Base-by-base conservation (phyloP, 805 yeast species). In the Metschnikowia hibisci region DNA sequence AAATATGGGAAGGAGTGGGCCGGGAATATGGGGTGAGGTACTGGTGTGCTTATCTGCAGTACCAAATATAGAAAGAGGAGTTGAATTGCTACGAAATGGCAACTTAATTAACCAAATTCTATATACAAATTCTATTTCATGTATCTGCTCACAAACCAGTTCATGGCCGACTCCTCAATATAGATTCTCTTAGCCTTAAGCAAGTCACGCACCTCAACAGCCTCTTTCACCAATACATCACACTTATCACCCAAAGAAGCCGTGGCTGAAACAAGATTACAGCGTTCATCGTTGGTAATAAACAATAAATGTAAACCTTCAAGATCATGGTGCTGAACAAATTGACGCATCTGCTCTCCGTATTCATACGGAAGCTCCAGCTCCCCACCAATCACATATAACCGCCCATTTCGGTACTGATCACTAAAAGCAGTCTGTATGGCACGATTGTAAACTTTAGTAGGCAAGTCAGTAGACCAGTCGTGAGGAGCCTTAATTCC, bases 401-500 rank as follows among this genome's bases (percentile, higher is more conserved):
- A 65, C 45, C 74, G 79, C 6, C 96, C 96, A 34, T 74, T 71
- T 59, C 83, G 79, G 68, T 87, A 93, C 52, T 81, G 85, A 50
- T 81, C 81, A 57, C 95, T 82, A 48, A 93, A 73, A 2, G 97
- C 97, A 34, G 83, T 78, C 60, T 87, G 80, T 55, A 86, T 69
- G 11, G 97, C 98, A 47, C 72, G 65, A 36, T 80, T 70, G 64
- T 91, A 93, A 10, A 84, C 74, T 60, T 87, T 82, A 28, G 61
- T 60, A 16, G 95, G 95, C 53, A 93, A 73, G 9, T 75, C 79
- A 2, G 96, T 84, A 23, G 89, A 76, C 76, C 83, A 81, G 62
- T 91, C 96, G 57, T 85, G 88, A 38, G 96, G 96, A 3, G 96
- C 96, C 42, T 77, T 79, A 61, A 93, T 82, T 12, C 93, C 96